phyloP scores from a whole-genome alignment of 176 grass and related monocot genomes.

The Juncus effusus region DNA sequence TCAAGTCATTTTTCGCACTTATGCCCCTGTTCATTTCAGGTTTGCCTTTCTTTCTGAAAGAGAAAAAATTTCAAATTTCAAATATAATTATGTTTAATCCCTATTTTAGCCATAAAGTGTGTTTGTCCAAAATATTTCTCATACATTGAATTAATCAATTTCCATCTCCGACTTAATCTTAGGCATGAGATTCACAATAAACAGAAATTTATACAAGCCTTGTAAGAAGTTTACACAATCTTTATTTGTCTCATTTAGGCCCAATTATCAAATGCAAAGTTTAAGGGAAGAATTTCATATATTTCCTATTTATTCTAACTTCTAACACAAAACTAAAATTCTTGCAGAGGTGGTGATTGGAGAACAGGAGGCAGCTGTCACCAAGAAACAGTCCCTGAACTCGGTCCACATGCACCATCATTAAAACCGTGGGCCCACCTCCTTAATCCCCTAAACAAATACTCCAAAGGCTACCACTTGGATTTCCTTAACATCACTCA shows the following conservation, averaged over 20 bases:
- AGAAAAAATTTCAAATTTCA: no score
- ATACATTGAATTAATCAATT: background rate
- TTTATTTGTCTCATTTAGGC: background rate
- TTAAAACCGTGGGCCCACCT: constrained; percentile 49
- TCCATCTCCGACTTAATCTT: no score
- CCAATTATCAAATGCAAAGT: no score
- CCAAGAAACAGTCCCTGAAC: constrained; percentile 62
- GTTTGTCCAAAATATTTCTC: constrained; percentile 7
- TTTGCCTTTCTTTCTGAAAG: constrained; percentile 34
- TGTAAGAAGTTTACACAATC: background rate
- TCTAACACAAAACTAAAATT: constrained; percentile 7
- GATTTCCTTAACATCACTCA: constrained; percentile 74
- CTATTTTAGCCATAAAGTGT: constrained; percentile 24
- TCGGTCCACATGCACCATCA: constrained; percentile 17
- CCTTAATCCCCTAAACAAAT: constrained; percentile 51
- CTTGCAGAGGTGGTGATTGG: constrained; percentile 66
- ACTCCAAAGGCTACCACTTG: constrained; percentile 38
- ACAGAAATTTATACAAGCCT: background rate
- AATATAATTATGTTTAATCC: background rate
- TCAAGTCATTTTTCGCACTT: constrained; percentile 80
- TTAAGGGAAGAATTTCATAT: background rate
- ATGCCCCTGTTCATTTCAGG: constrained; percentile 98
- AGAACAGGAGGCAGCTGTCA: constrained; percentile 71
- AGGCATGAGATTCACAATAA: background rate
- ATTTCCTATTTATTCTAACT: no score